Evolutionary conservation across 139 green algal species (phyloP), one percentile per base, ranked within the genome.

Genomic region (Pseudopediastrum boryanum): DNA sequence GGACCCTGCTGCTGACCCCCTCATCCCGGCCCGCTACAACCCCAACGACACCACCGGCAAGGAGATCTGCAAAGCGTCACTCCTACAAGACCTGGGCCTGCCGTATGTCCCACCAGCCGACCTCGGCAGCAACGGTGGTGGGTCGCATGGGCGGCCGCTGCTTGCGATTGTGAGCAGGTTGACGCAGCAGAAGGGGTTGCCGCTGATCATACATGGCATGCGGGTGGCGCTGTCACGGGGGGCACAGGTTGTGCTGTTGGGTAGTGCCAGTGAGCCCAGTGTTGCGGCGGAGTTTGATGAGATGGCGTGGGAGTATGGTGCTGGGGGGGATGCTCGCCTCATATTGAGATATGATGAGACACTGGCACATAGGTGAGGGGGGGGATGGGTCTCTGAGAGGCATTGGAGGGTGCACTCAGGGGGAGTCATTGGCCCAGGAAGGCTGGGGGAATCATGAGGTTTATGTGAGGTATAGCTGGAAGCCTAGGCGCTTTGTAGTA

Each of bases 101-200:
- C 80, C 84, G 0, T 83, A 80, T 31, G 44, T 10, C 19, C 35
- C n/a, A n/a, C n/a, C n/a, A n/a, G 51, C 35, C 59, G 8, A 2
- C 54, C 23, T 39, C 54, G 12, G 44, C 46, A 16, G 46, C 46
- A 16, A 16, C 46, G 46, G 46, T 16, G 46, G 46, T 16, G 46
- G 46, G 16, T 12, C 46, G 16, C 13, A 16, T 56, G 46, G 79
- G 12, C 90, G 89, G 50, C 95, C 95, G 9, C 77, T 98, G 41
- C 75, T 98, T 4, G 91, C 87, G 0, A 91, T 94, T 44, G 83
- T 98, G 41, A 94, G 89, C 10, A 84, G 95, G 0, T 89, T 98
- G 38, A 95, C 98, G 43, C 90, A 95, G 64, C 93, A 96, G 81
- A 96, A 97, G 83, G 95, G 95, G 48, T 92, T 98, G 69, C 93